Conservation (phyloP, 2,329 filamentous ascomycete species). For the Tolypocladium tropicale region DNA sequence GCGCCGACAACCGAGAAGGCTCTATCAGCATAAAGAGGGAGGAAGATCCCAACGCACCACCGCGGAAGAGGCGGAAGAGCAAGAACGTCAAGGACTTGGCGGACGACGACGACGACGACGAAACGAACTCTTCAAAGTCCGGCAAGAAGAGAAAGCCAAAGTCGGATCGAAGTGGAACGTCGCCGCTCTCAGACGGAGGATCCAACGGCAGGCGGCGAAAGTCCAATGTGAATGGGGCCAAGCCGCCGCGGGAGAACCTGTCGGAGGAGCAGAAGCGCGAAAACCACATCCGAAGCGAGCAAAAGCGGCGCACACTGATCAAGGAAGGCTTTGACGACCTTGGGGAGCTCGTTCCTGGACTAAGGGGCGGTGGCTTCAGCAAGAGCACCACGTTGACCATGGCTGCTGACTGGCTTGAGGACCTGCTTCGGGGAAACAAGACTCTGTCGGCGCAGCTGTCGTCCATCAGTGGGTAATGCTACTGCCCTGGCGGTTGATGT, state of each 20-base stretch:
- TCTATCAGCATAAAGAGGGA: conserved; percentile 17
- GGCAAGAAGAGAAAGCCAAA: conserved; percentile 38
- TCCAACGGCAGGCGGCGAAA: conserved; percentile 38
- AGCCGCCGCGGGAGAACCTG: conserved; percentile 57
- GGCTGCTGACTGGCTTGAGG: conserved; percentile 69
- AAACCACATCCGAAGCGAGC: conserved; percentile 81
- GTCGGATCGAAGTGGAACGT: conserved; percentile 22
- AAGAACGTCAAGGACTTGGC: conserved; percentile 32
- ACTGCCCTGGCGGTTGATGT: no score
- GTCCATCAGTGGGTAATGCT: conserved; percentile 14
- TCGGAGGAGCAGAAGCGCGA: conserved; percentile 72
- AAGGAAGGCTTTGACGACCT: conserved; percentile 76
- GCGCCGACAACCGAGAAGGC: conserved; percentile 8
- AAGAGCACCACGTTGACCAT: conserved; percentile 73
- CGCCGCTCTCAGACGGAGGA: conserved; percentile 22
- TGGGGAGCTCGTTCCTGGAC: conserved; percentile 63
- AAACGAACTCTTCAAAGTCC: conserved; percentile 18
- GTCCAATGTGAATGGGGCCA: conserved; percentile 30
- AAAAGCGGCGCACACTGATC: conserved; percentile 74
- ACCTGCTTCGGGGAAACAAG: conserved; percentile 59
- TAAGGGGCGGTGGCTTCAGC: conserved; percentile 66
- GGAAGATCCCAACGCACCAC: conserved; percentile 29
- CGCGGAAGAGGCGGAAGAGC: conserved; percentile 45
- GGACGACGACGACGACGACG: conserved; percentile 31
- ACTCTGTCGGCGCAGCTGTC: conserved; percentile 42